Percentiles rank a stretch among this genome's conserved stretches.
Conservation (phyloP, 73 alveolate species). For the Paramecium sonneborni region DNA sequence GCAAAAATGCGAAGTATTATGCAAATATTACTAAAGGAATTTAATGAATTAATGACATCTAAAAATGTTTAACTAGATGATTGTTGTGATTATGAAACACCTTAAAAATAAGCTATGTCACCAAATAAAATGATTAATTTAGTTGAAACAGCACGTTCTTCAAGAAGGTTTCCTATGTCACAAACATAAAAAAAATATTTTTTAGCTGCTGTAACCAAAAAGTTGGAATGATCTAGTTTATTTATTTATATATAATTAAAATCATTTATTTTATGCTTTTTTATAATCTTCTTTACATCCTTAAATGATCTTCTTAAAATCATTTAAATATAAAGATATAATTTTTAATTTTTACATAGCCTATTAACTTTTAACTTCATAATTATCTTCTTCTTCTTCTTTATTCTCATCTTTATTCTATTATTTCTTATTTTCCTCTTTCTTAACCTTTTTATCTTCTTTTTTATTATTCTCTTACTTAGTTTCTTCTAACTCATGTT, state of each 20-base stretch:
- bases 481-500: constrained; percentile 65
- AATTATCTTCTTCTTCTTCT: constrained; percentile 56
- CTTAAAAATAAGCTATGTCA: not conserved
- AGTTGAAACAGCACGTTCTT: constrained; percentile 46
- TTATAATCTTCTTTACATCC: constrained; percentile 57
- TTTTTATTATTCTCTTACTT: constrained; percentile 34
- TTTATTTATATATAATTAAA: not conserved
- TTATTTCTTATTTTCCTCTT: constrained; percentile 58
- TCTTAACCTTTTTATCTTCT: constrained; percentile 54
- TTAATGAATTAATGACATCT: constrained; percentile 32
- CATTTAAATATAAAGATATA: constrained; percentile 47
- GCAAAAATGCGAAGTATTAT: not conserved
- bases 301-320: constrained; percentile 55
- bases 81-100: constrained; percentile 20
- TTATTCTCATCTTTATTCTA: constrained; percentile 35
- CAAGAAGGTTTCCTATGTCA: constrained; percentile 1
- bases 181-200: not conserved
- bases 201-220: not conserved
- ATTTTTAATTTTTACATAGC: constrained; percentile 56
- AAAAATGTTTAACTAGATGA: constrained; percentile 14
- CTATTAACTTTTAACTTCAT: constrained; percentile 59
- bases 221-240: not conserved
- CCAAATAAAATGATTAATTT: constrained; percentile 12
- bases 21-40: constrained; percentile 23
- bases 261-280: not conserved